A percentile compares a stretch with the other conserved stretches of the same genome.
These are phyloP conservation scores for Cavenderia fasciculata DNA, from an alignment of 78 protist genomes.

Conservation along the genomic window DNA sequence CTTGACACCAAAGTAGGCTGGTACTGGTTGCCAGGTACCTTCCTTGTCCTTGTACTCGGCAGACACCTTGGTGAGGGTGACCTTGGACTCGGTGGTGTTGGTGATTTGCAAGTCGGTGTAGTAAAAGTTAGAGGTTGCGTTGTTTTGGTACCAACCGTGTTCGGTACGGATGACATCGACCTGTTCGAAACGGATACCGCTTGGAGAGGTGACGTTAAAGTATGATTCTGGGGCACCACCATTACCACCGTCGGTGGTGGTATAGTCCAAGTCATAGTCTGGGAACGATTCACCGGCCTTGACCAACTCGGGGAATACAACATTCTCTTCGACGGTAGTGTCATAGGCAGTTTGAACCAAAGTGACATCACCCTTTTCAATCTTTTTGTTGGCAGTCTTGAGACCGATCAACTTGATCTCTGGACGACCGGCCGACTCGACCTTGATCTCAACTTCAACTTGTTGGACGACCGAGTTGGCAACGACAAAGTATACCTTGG, in stretches of 20 bases:
- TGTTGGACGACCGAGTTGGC: neutral
- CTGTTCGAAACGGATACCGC: conserved; percentile 40
- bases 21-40: conserved; percentile 22
- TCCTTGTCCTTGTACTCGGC: conserved; percentile 35
- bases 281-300: conserved; percentile 30
- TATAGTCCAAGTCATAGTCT: conserved; percentile 6
- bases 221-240: conserved; percentile 16
- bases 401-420: neutral
- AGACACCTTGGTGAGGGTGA: conserved; percentile 34
- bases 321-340: neutral
- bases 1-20: conserved; percentile 37
- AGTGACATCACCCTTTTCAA: conserved; percentile 1
- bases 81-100: conserved; percentile 1
- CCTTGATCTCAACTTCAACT: conserved; percentile 8
- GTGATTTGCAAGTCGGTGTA: conserved; percentile 58
- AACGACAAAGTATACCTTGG: conserved; percentile 28
- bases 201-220: conserved; percentile 14
- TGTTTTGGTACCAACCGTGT: neutral
- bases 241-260: conserved; percentile 45
- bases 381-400: neutral
- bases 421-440: conserved; percentile 5
- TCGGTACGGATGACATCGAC: conserved; percentile 32
- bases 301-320: conserved; percentile 1
- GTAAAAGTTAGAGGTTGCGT: conserved; percentile 19
- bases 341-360: conserved; percentile 30